A percentile compares a stretch with the other conserved stretches of the same genome.
Conservation (phyloP, 164 flowering plant genomes). For the grape (Vitis vinifera) region DNA sequence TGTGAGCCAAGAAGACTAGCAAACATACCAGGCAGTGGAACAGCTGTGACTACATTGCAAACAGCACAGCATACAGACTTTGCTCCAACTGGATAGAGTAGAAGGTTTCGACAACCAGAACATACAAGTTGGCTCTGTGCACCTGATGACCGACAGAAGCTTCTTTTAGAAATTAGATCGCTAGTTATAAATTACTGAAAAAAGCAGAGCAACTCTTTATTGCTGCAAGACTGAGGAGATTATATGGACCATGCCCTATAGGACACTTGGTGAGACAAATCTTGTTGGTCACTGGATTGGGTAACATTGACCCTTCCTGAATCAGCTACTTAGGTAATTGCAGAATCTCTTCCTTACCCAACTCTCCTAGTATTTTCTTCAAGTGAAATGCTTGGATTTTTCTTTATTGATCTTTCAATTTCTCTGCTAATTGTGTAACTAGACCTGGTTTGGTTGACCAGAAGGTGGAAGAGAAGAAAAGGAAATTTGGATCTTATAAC, state of each 20-base stretch:
- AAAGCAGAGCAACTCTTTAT: not conserved
- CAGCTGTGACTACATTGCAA: constrained; percentile 90
- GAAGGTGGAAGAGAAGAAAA: not conserved
- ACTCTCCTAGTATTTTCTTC: too few relatives aligned
- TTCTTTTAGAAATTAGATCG: not conserved
- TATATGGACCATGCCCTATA: too few relatives aligned
- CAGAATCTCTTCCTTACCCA: too few relatives aligned
- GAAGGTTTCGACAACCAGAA: constrained; percentile 81
- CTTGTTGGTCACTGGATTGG: too few relatives aligned
- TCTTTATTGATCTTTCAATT: too few relatives aligned
- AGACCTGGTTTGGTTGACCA: constrained; percentile 1
- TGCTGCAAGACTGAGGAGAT: too few relatives aligned
- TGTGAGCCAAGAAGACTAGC: not conserved
- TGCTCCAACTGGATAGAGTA: constrained; percentile 88
- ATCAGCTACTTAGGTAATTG: too few relatives aligned
- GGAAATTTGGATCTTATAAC: not conserved
- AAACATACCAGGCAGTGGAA: constrained; percentile 80
- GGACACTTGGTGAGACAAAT: too few relatives aligned
- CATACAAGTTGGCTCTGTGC: constrained; percentile 93
- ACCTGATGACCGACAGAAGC: constrained; percentile 32
- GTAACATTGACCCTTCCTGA: too few relatives aligned
- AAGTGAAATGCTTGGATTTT: too few relatives aligned
- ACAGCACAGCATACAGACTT: constrained; percentile 91
- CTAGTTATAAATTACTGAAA: not conserved
- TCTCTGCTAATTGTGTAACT: not conserved